phyloP scores from a whole-genome alignment of 495 filamentous ascomycete genomes.

The Annulohypoxylon maeteangense region DNA sequence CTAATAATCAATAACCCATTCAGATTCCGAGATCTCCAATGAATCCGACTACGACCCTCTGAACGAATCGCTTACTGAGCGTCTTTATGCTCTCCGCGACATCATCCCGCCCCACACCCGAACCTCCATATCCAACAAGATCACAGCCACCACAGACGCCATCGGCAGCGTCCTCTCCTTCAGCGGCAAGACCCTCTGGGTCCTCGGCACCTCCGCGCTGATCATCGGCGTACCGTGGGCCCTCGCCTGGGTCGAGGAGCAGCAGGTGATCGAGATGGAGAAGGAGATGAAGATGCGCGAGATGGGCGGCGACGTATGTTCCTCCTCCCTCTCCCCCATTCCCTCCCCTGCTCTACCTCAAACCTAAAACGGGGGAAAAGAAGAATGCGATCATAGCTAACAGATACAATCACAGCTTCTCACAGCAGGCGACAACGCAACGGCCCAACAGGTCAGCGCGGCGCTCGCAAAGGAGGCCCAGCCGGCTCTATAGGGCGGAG shows the following conservation, averaged over 20 bases:
- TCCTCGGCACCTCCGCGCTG: constrained; percentile 86
- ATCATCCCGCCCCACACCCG: constrained; percentile 89
- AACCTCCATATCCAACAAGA: constrained; percentile 69
- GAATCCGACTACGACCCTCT: constrained; percentile 63
- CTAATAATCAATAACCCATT: constrained; percentile 23
- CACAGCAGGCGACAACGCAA: constrained; percentile 44
- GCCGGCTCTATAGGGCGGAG: constrained; percentile 49
- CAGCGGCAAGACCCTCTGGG: constrained; percentile 85
- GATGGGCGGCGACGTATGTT: constrained; percentile 63
- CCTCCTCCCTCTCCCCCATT: not conserved
- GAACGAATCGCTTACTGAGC: constrained; percentile 78
- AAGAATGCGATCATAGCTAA: constrained; percentile 4
- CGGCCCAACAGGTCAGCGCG: constrained; percentile 50
- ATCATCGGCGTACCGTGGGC: constrained; percentile 93
- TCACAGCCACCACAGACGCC: constrained; percentile 60
- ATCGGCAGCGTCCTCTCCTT: constrained; percentile 71
- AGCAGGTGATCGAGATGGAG: constrained; percentile 96
- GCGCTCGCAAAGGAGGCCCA: constrained; percentile 49
- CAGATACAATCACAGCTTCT: constrained; percentile 47
- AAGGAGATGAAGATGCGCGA: constrained; percentile 93
- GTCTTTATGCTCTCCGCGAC: constrained; percentile 86
- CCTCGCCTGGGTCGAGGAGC: constrained; percentile 92
- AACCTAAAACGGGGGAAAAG: too few relatives aligned
- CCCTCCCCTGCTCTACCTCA: too few relatives aligned
- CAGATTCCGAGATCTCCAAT: constrained; percentile 73